phyloP scores from a whole-genome alignment of 805 yeast genomes.

The Metschnikowia continentalis region DNA sequence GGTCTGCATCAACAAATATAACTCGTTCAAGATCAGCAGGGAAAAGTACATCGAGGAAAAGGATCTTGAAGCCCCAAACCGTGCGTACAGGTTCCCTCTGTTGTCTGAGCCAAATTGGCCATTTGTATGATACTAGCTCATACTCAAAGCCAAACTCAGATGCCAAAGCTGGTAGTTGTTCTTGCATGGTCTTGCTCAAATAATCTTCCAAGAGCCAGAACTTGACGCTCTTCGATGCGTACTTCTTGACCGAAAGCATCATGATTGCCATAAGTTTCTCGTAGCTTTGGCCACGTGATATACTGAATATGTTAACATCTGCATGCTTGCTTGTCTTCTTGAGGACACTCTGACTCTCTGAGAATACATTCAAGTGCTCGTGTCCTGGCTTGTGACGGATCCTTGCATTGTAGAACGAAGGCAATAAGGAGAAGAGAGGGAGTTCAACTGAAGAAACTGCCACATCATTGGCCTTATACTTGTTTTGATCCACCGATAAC shows the following conservation, averaged over 20 bases:
- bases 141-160: slow-evolving; percentile 58
- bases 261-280: slow-evolving; percentile 73
- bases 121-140: slow-evolving; percentile 76
- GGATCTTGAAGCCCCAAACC: slow-evolving; percentile 84
- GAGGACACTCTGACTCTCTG: neutral
- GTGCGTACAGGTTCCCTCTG: slow-evolving; percentile 77
- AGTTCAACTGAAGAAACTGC: slow-evolving; percentile 23
- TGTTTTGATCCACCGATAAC: slow-evolving; percentile 42
- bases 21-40: slow-evolving; percentile 74
- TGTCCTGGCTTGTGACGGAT: slow-evolving; percentile 32
- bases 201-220: slow-evolving; percentile 87
- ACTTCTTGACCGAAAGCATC: slow-evolving; percentile 70
- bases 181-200: slow-evolving; percentile 65
- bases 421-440: slow-evolving; percentile 41
- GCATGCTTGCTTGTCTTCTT: slow-evolving; percentile 13
- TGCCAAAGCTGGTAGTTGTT: slow-evolving; percentile 57
- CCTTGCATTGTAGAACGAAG: slow-evolving; percentile 43
- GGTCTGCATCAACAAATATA: slow-evolving; percentile 84
- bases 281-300: slow-evolving; percentile 78
- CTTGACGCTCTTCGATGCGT: slow-evolving; percentile 55
- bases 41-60: slow-evolving; percentile 82
- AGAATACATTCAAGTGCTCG: slow-evolving; percentile 11
- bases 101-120: slow-evolving; percentile 87
- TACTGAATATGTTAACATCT: slow-evolving; percentile 72
- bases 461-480: slow-evolving; percentile 29